Evolutionary conservation across 345 rosid species (phyloP).

Genomic region (Euphorbia lathyris): DNA sequence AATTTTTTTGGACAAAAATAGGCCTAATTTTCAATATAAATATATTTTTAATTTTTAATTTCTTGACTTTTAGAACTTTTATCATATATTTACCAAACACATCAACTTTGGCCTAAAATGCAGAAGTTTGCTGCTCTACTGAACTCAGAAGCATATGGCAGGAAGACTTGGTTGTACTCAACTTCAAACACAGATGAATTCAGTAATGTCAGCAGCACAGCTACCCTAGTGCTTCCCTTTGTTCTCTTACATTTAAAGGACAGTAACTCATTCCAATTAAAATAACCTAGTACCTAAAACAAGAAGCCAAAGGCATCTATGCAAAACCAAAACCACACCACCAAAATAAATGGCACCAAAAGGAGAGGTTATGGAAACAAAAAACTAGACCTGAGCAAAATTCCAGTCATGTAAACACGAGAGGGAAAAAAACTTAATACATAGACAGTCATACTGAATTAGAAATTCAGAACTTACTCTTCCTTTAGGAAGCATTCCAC

Average conservation of each 20-base stretch:
- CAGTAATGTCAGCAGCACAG: background rate
- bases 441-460: background rate
- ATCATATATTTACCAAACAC: too few relatives aligned
- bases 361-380: background rate
- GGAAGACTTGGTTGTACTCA: background rate
- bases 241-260: background rate
- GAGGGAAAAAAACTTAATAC: background rate
- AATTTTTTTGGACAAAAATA: too few relatives aligned
- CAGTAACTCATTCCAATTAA: background rate
- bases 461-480: conserved; percentile 55
- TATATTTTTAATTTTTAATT: too few relatives aligned
- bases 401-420: background rate
- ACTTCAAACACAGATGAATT: too few relatives aligned
- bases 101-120: background rate
- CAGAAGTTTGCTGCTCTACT: background rate
- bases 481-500: conserved; percentile 99
- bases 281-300: background rate
- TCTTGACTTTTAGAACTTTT: too few relatives aligned
- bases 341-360: background rate
- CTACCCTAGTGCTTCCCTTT: background rate
- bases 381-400: background rate
- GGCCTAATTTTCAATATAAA: too few relatives aligned
- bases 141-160: background rate
- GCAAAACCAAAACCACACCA: background rate
- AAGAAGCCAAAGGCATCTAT: background rate